These are phyloP conservation scores for Pseudomicrostroma phylloplanum DNA, from an alignment of 1,284 basidiomycete genomes.

Conservation along the genomic window DNA sequence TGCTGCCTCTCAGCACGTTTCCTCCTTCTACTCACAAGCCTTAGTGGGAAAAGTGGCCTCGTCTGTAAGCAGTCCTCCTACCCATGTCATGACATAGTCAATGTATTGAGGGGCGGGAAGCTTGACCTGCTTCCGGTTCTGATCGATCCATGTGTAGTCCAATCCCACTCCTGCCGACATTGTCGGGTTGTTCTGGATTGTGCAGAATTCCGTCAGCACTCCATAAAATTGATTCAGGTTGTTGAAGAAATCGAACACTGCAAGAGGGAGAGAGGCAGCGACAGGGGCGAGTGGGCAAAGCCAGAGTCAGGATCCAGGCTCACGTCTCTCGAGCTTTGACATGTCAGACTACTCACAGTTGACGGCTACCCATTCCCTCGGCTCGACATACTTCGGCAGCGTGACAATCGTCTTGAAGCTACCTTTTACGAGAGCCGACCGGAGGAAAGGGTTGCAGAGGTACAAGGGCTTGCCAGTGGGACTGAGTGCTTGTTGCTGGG, in stretches of 20 bases:
- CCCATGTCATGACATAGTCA: constrained; percentile 98
- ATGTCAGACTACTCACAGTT: constrained; percentile 63
- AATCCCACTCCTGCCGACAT: constrained; percentile 88
- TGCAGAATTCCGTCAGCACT: constrained; percentile 89
- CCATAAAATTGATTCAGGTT: constrained; percentile 98
- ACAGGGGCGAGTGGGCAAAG: not conserved
- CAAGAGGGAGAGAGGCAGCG: not conserved
- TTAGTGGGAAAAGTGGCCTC: constrained; percentile 91
- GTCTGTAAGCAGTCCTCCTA: constrained; percentile 87
- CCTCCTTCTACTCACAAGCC: constrained; percentile 60
- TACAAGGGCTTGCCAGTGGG: constrained; percentile 41
- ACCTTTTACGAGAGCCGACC: constrained; percentile 92
- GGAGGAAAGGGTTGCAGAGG: constrained; percentile 65
- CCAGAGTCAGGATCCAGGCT: constrained; percentile 46
- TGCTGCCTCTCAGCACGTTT: not conserved
- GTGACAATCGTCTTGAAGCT: constrained; percentile 98
- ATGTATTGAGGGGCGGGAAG: constrained; percentile 94
- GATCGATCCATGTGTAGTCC: constrained; percentile 91
- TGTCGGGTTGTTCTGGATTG: constrained; percentile 75
- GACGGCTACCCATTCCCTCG: constrained; percentile 86
- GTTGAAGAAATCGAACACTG: constrained; percentile 61
- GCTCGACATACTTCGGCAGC: constrained; percentile 69
- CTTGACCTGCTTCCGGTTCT: constrained; percentile 79
- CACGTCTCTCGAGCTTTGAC: not conserved
- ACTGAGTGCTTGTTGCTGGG: constrained; percentile 10